phyloP scores from a whole-genome alignment of 306 rosid species.

The Arachis stenosperma region DNA sequence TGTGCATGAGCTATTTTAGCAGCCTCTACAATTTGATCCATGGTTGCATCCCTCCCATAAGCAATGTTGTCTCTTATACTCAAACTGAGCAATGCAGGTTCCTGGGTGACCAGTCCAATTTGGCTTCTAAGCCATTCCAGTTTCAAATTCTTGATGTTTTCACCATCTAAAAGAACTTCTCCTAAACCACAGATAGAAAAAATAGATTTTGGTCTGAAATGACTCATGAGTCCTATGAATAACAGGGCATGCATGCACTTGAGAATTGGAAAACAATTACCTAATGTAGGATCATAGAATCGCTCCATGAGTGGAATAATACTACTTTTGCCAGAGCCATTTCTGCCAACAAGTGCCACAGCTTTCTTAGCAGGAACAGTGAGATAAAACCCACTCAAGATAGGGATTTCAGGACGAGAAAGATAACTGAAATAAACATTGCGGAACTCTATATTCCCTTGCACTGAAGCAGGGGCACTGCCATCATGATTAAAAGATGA shows the following conservation, averaged over 20 bases:
- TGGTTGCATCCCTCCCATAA: constrained; percentile 88
- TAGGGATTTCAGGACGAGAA: constrained; percentile 99
- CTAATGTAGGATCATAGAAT: constrained; percentile 98
- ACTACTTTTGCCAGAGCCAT: constrained; percentile 99
- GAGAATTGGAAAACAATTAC: constrained; percentile 45
- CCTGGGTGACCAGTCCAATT: constrained; percentile 98
- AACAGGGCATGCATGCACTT: constrained; percentile 30
- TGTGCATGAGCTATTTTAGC: constrained; percentile 99
- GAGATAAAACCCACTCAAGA: constrained; percentile 97
- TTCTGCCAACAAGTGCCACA: constrained; percentile 98
- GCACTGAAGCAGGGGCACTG: constrained; percentile 67
- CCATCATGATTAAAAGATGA: constrained; percentile 87
- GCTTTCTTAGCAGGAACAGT: constrained; percentile 98
- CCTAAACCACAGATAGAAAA: constrained; percentile 72
- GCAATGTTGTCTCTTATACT: constrained; percentile 99
- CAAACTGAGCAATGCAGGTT: constrained; percentile 96
- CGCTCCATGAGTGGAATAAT: constrained; percentile 99
- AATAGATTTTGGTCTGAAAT: constrained; percentile 38
- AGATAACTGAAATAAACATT: constrained; percentile 98
- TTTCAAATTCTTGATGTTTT: constrained; percentile 88
- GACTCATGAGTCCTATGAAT: constrained; percentile 10
- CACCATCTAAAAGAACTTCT: constrained; percentile 99
- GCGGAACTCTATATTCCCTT: constrained; percentile 96
- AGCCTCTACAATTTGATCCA: constrained; percentile 99
- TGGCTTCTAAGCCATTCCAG: constrained; percentile 98